Base-by-base conservation (phyloP, 106 monocot genomes). In the Narthecium ossifragum region DNA sequence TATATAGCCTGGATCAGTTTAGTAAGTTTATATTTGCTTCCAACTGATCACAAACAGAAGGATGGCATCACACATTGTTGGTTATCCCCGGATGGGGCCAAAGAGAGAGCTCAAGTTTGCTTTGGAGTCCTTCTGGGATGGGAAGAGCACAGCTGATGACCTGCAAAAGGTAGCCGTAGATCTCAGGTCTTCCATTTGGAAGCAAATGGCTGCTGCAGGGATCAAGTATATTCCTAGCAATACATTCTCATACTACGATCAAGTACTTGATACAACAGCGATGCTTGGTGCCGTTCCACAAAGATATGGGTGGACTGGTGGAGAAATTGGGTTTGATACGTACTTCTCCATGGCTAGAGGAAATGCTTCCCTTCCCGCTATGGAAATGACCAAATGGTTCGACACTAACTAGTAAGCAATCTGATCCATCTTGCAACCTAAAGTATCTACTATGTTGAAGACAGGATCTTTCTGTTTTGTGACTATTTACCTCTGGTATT, bases 381-480 rank as follows among this genome's bases (percentile, higher is more conserved):
- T 94, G 93, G 93, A 94, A 74, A 94, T 94, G 93, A 94, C 93
- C 71, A 94, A 94, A 75, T 94, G 93, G 93, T 94, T 94, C 62
- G 93, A 94, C 69, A 94, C 93, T 27, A 94, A 94, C 80, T 94
- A 94, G 93, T 94, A 83, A 89, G 93, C 64, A n/a, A 38, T 23
- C 20, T 43, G 4, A 43, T 43, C 14, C 14, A 43, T 43, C 17
- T 17, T 43, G 11, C n/a, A 43, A 43, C 18, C 43, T 43, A 17
- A 2, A 43, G 43, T 43, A 43, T 43, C 12, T 4, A 18, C 1
- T 18, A 0, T 43, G 14, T 43, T 17, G 11, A 17, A 17, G 43
- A 13, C 11, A 17, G 14, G 43, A 17, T 17, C 43, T 43, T 43
- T 17, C 18, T 2, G 11, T 43, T 43, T 0, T 6, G 11, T 43